Base-by-base conservation (phyloP, 441 rosid species). In the Metrosideros polymorpha region DNA sequence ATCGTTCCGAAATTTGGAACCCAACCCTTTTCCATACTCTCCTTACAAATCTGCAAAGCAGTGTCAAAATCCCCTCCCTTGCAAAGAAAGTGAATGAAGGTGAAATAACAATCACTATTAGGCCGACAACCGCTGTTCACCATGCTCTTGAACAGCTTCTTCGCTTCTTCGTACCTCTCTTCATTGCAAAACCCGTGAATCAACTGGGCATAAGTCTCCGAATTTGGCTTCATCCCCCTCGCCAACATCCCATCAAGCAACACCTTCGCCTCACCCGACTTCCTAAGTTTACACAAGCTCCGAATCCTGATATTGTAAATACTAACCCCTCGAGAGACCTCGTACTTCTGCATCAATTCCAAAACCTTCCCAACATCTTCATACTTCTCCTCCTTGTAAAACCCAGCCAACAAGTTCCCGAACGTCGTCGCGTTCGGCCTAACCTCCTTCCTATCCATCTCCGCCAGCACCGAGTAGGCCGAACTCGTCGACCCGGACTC, bases 141-240 rank as follows among this genome's bases (percentile, higher is more conserved):
- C 99, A 96, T 96, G 22, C 42, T 86, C 87, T 88, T 90, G 42
- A 94, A 95, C 94, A 95, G 50, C 57, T 82, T 87, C 92, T 92
- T 95, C 0, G 95, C 99, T 87, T 93, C 96, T 2, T 92, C 95
- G 15, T 92, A 88, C 86, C 95, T 86, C 32, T 91, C 98, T 88
- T 92, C 96, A 29, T 53, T 90, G 30, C 97, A 92, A 82, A 92
- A 95, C 89, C 99, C 98, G 83, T 89, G 95, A 88, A 97, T 95
- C 96, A 97, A 93, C 90, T 95, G 90, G 14, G 47, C 32, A 82
- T 89, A 95, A 0, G 96, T 91, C 0, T 55, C 92, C 2, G 94
- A 85, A 61, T 94, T 95, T 2, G 95, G 98, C 82, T 92, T 91
- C 87, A 92, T 89, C 52, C 93, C 87, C 55, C 90, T 89, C 9